Base-by-base conservation (phyloP, 148 eudicot species). In the Vaccinium darrowii region DNA sequence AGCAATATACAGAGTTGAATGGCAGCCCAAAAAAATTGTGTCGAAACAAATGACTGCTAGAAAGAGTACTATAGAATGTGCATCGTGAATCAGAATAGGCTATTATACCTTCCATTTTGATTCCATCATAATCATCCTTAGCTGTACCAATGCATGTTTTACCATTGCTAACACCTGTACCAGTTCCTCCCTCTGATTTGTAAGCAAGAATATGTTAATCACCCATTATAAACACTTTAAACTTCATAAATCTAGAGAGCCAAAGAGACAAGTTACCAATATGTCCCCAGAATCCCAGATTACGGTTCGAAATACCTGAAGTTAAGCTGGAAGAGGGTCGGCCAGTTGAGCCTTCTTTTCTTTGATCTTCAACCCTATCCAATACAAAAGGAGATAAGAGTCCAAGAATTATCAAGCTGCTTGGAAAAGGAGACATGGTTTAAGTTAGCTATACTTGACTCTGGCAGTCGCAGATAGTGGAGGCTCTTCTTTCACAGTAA, bases 51-150 rank as follows among this genome's bases (percentile, higher is more conserved):
- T 49, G 63, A 81, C 21, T 13, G 16, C 16, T 39, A 62, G 10
- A 27, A 63, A 54, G 83, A 73, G 36, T 52, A 23, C 67, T 19
- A 27, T 39, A 39, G 15, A 27, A 54, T 49, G 63, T 21, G 69
- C 19, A 36, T 81, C 43, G 60, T 16, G 62, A 69, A 83, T 63
- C 49, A 57, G 63, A 73, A 54, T 21, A 58, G 75, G 51, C 51
- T 78, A 21, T 57, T 1, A 23, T 75, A 96, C 99, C 99, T 96
- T 96, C 99, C 80, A 92, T 84, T 92, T 94, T 94, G 84, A 88
- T 82, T 82, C 81, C 88, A 85, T 92, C 90, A 85, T 49, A 82
- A 80, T 83, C 94, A 90, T 89, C 92, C 83, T 91, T 90, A 84
- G 71, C 85, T 71, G 87, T 92, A 83, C 87, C 84, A 67, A 84